These are phyloP conservation scores for Microdochium trichocladiopsis DNA, from an alignment of 2,329 filamentous ascomycete species.

Conservation along the genomic window DNA sequence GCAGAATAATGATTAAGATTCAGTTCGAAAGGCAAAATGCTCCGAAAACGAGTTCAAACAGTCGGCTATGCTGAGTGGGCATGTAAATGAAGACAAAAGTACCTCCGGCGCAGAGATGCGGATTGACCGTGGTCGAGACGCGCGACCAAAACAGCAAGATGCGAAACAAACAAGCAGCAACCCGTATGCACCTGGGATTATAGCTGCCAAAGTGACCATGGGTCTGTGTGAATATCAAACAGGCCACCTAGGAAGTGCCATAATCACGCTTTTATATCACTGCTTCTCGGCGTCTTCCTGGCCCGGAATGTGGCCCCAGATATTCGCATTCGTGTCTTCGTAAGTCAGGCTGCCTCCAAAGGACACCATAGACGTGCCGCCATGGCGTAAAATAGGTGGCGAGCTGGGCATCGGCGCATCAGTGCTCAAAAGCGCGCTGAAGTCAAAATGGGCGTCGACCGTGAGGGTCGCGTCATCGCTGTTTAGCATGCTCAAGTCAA, in stretches of 20 bases:
- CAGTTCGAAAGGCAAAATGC: not conserved
- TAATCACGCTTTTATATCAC: too few relatives aligned
- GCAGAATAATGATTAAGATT: too few relatives aligned
- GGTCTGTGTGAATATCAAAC: too few relatives aligned
- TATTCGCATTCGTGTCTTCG: conserved; percentile 2
- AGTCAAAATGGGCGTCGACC: conserved; percentile 30
- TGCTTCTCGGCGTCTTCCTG: not conserved
- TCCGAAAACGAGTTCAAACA: not conserved
- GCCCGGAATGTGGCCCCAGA: not conserved
- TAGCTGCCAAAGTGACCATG: too few relatives aligned
- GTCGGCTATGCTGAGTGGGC: not conserved
- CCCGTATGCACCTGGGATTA: too few relatives aligned
- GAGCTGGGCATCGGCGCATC: conserved; percentile 41
- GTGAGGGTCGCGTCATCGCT: conserved; percentile 23
- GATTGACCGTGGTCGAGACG: too few relatives aligned
- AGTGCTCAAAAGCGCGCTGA: conserved; percentile 38
- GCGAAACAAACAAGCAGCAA: too few relatives aligned
- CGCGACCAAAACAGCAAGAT: too few relatives aligned
- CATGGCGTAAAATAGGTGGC: conserved; percentile 27
- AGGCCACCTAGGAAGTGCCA: too few relatives aligned
- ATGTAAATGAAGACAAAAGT: not conserved
- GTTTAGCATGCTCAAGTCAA: conserved; percentile 35
- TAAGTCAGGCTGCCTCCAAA: conserved; percentile 12
- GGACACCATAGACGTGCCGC: conserved; percentile 8
- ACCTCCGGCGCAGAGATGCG: too few relatives aligned